Evolutionary conservation across 352 stramenopile species (phyloP).

Genomic region (Phytophthora multivora): DNA sequence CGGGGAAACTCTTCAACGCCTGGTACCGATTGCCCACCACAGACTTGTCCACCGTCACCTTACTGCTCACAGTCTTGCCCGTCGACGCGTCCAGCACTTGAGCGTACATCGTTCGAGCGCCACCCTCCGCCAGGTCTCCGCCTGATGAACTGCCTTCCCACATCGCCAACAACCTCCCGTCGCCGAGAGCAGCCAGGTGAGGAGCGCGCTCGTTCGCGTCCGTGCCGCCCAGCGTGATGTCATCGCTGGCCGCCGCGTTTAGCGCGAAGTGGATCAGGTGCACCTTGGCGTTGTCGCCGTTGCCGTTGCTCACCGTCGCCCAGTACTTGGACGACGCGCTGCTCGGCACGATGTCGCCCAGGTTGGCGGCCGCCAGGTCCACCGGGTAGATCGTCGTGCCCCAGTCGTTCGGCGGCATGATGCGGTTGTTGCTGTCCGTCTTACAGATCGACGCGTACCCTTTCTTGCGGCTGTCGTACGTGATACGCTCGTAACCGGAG

Average conservation of each 20-base stretch:
- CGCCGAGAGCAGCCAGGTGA: conserved; percentile 48
- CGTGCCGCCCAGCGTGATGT: conserved; percentile 51
- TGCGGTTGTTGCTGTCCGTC: conserved; percentile 74
- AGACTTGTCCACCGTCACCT: conserved; percentile 40
- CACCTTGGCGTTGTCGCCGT: conserved; percentile 49
- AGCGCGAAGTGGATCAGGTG: conserved; percentile 63
- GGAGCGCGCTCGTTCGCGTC: conserved; percentile 56
- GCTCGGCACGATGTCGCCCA: conserved; percentile 58
- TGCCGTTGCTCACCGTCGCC: conserved; percentile 60
- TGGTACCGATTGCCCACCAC: conserved; percentile 67
- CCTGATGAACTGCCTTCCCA: conserved; percentile 50
- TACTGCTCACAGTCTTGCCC: conserved; percentile 44
- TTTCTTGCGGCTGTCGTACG: conserved; percentile 50
- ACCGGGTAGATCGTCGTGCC: conserved; percentile 61
- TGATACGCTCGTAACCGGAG: conserved; percentile 63
- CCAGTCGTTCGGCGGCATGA: conserved; percentile 58
- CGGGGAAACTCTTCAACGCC: conserved; percentile 51
- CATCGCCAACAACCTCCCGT: conserved; percentile 44
- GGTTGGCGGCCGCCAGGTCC: conserved; percentile 49
- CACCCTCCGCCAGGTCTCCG: conserved; percentile 32
- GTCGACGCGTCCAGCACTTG: conserved; percentile 48
- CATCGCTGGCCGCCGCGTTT: conserved; percentile 43
- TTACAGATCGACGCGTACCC: conserved; percentile 61
- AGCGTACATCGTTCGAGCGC: conserved; percentile 46
- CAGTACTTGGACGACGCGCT: conserved; percentile 42